phyloP scores from a whole-genome alignment of 2,329 filamentous ascomycete genomes.

The Neonectria faginata region DNA sequence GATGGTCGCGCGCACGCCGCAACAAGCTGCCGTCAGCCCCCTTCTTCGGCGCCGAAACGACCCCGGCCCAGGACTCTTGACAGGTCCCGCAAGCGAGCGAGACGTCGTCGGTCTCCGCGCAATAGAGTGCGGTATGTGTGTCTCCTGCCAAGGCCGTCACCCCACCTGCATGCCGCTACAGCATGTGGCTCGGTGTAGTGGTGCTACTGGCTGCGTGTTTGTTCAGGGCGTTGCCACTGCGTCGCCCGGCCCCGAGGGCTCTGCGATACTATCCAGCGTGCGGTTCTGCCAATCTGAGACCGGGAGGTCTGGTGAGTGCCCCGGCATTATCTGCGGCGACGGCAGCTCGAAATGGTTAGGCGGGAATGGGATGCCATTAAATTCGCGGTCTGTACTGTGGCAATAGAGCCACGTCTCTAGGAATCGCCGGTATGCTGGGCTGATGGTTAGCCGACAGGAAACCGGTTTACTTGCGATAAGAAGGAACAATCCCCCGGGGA shows the following conservation, averaged over 20 bases:
- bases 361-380: slow-evolving; percentile 59
- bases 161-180: slow-evolving; percentile 39
- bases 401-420: slow-evolving; percentile 60
- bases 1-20: slow-evolving; percentile 16
- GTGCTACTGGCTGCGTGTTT: slow-evolving; percentile 37
- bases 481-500: slow-evolving; percentile 19
- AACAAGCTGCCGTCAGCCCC: slow-evolving; percentile 23
- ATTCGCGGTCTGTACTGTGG: slow-evolving; percentile 60
- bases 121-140: not conserved
- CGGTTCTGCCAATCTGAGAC: slow-evolving; percentile 42
- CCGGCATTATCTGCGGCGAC: slow-evolving; percentile 58
- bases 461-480: slow-evolving; percentile 23
- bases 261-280: slow-evolving; percentile 41
- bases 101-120: slow-evolving; percentile 1
- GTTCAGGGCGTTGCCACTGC: slow-evolving; percentile 40
- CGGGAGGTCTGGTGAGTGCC: slow-evolving; percentile 43
- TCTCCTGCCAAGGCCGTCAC: slow-evolving; percentile 38
- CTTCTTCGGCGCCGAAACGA: slow-evolving; percentile 23
- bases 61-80: slow-evolving; percentile 16
- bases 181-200: slow-evolving; percentile 42
- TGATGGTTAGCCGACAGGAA: slow-evolving; percentile 43
- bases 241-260: slow-evolving; percentile 43
- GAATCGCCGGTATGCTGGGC: slow-evolving; percentile 56
- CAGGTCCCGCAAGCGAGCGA: slow-evolving; percentile 4
- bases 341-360: slow-evolving; percentile 60